Conservation (phyloP, 352 stramenopile genomes). For the Pythium dissotocum region DNA sequence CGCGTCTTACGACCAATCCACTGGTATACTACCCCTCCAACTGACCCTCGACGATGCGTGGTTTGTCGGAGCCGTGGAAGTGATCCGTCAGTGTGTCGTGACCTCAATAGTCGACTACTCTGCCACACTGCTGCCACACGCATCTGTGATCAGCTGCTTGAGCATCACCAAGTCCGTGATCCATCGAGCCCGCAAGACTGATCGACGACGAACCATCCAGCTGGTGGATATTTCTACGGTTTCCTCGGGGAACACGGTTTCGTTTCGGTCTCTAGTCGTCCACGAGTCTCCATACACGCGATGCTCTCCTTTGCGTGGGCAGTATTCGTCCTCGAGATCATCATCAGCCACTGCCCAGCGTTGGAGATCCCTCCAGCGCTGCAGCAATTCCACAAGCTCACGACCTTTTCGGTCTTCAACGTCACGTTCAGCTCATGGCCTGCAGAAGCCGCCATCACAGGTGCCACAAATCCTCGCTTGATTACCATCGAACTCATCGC, state of each 20-base stretch:
- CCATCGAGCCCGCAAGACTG: not conserved
- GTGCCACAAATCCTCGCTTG: not conserved
- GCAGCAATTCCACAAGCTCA: not conserved
- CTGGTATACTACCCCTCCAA: not conserved
- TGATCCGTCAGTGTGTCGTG: conserved; percentile 1
- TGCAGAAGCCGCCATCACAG: not conserved
- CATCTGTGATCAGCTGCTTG: not conserved
- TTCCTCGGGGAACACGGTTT: too few species aligned
- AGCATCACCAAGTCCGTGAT: not conserved
- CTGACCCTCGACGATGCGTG: conserved; percentile 2
- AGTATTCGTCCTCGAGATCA: not conserved
- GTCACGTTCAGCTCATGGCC: not conserved
- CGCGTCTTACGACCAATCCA: not conserved
- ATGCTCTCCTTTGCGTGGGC: not conserved
- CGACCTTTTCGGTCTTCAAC: not conserved
- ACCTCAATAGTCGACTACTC: conserved; percentile 11
- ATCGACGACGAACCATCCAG: not conserved
- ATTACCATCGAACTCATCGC: not conserved
- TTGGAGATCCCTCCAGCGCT: not conserved
- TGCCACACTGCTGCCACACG: conserved; percentile 1
- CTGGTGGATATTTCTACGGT: not conserved
- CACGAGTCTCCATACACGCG: not conserved
- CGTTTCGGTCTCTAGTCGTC: not conserved
- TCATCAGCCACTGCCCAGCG: not conserved
- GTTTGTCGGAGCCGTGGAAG: not conserved